These are phyloP conservation scores for Apophysomyces elegans DNA, from an alignment of 371 early-diverging fungal species.

Conservation along the genomic window DNA sequence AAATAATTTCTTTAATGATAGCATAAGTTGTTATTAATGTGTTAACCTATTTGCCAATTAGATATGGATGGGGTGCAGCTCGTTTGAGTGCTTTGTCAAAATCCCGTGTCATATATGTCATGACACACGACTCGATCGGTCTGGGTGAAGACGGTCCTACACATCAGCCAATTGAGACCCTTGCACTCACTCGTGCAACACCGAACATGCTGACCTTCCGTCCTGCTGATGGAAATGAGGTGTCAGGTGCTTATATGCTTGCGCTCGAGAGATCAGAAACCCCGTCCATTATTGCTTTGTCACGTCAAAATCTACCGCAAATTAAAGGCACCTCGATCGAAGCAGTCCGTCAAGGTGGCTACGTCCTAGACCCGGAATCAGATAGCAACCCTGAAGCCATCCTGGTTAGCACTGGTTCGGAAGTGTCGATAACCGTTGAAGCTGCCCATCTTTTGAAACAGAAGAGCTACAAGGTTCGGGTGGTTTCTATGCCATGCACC, in stretches of 20 bases:
- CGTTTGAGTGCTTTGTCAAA: slow-evolving; percentile 92
- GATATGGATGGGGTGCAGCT: slow-evolving; percentile 84
- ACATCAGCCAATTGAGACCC: slow-evolving; percentile 99
- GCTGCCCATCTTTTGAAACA: slow-evolving; percentile 75
- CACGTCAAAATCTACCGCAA: slow-evolving; percentile 96
- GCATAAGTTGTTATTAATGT: not conserved
- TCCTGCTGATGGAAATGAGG: slow-evolving; percentile 98
- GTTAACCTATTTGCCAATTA: not conserved
- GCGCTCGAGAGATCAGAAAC: slow-evolving; percentile 74
- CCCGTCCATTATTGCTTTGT: slow-evolving; percentile 91
- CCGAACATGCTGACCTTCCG: slow-evolving; percentile 92
- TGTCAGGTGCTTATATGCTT: slow-evolving; percentile 87
- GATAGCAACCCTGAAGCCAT: slow-evolving; percentile 65
- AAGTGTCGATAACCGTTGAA: slow-evolving; percentile 89
- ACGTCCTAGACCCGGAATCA: slow-evolving; percentile 71
- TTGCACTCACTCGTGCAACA: slow-evolving; percentile 92
- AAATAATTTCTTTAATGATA: slow-evolving; percentile 35
- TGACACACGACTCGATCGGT: slow-evolving; percentile 99
- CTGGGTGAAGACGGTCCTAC: slow-evolving; percentile 99
- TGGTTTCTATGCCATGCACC: slow-evolving; percentile 97
- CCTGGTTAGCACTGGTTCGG: slow-evolving; percentile 96
- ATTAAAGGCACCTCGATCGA: slow-evolving; percentile 85
- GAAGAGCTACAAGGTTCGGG: slow-evolving; percentile 68
- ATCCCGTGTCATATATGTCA: slow-evolving; percentile 92
- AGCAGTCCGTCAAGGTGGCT: slow-evolving; percentile 80